A percentile compares a stretch with the other conserved stretches of the same genome.
These are phyloP conservation scores for Penicillium glabrum DNA, from an alignment of 2,329 filamentous ascomycete species.

Conservation along the genomic window DNA sequence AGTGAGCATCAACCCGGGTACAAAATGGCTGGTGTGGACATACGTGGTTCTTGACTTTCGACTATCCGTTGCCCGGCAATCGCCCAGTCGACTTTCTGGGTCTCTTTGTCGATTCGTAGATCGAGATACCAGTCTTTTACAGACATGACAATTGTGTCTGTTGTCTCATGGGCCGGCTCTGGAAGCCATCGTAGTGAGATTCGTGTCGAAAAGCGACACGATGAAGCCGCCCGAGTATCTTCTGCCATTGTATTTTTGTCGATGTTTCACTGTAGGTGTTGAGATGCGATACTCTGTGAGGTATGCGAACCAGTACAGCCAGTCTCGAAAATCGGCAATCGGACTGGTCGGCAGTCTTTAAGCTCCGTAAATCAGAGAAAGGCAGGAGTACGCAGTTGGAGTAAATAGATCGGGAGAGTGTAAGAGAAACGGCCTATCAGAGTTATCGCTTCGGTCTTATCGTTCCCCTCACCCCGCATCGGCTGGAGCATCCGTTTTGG, in stretches of 20 bases:
- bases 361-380: neutral
- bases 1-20: neutral
- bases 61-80: conserved; percentile 44
- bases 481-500: conserved; percentile 3
- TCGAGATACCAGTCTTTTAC: conserved; percentile 47
- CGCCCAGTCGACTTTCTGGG: conserved; percentile 43
- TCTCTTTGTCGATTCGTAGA: conserved; percentile 39
- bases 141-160: conserved; percentile 46
- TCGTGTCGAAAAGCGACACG: conserved; percentile 37
- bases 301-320: neutral
- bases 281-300: neutral
- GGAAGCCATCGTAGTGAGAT: conserved; percentile 47
- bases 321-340: neutral
- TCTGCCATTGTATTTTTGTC: neutral
- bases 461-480: conserved; percentile 24
- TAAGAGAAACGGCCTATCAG: neutral
- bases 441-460: conserved; percentile 3
- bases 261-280: neutral
- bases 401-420: no score
- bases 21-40: conserved; percentile 4
- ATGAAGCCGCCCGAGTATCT: neutral
- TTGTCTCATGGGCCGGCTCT: conserved; percentile 41
- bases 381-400: neutral
- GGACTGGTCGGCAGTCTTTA: neutral
- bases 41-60: conserved; percentile 36